phyloP scores from a whole-genome alignment of 306 rosid genomes.

The Trichosanthes truncata region DNA sequence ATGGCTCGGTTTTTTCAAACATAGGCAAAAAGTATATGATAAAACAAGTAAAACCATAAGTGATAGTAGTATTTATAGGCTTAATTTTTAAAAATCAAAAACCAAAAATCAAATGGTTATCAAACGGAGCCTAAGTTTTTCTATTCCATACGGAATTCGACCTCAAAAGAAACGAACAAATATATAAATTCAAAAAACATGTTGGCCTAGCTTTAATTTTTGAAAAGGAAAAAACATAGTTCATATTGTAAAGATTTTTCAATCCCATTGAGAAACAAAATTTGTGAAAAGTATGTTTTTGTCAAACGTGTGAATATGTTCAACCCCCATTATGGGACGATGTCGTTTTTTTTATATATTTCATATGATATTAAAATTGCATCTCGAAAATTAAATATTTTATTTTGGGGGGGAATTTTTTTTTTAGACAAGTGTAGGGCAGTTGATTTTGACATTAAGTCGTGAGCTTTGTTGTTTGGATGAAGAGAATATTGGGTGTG shows the following conservation, averaged over 20 bases:
- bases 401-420: background rate
- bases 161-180: background rate
- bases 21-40: too few relatives aligned
- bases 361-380: background rate
- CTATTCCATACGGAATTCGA: background rate
- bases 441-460: background rate
- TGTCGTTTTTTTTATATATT: background rate
- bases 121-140: too few relatives aligned
- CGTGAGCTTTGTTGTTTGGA: background rate
- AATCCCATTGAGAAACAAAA: background rate
- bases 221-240: background rate
- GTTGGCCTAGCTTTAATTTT: background rate
- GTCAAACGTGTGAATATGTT: background rate
- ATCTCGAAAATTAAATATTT: background rate
- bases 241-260: background rate
- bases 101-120: too few relatives aligned
- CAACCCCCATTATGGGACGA: background rate
- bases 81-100: too few relatives aligned
- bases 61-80: too few relatives aligned
- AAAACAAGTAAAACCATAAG: too few relatives aligned
- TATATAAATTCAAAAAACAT: background rate
- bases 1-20: too few relatives aligned
- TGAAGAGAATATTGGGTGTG: conserved; percentile 4
- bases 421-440: background rate
- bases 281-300: conserved; percentile 3